phyloP scores from a whole-genome alignment of 305 asterid species.

The Petunia hybrid region DNA sequence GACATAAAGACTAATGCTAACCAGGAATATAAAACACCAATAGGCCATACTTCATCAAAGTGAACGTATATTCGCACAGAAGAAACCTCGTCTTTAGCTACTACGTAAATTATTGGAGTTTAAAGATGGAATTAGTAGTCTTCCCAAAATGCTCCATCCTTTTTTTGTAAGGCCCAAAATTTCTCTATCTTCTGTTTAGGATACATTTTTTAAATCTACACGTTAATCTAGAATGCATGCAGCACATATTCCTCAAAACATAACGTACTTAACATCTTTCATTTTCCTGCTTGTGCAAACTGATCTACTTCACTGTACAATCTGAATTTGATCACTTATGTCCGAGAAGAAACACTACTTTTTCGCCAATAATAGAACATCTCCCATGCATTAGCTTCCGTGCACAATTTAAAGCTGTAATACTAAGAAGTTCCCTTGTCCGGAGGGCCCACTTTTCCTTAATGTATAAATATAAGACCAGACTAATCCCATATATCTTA shows the following conservation, averaged over 20 bases:
- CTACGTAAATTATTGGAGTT: background rate
- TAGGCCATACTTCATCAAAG: background rate
- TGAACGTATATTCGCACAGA: background rate
- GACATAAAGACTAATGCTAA: no score
- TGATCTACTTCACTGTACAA: background rate
- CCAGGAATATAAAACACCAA: no score
- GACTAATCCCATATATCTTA: constrained; percentile 4
- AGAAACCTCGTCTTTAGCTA: background rate
- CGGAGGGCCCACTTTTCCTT: background rate
- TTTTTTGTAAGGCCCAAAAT: background rate
- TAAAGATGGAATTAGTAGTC: background rate
- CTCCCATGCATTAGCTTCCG: background rate
- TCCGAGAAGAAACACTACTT: background rate
- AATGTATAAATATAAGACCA: constrained; percentile 1
- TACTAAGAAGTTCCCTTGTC: background rate
- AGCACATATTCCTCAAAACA: background rate
- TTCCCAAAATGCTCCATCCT: background rate
- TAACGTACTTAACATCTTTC: background rate
- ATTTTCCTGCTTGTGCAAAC: background rate
- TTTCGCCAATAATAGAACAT: background rate
- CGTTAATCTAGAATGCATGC: background rate
- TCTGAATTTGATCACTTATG: background rate
- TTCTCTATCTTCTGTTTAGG: constrained; percentile 7
- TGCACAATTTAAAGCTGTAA: background rate
- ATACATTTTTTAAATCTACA: background rate